Percentiles rank a stretch among this genome's conserved stretches.
Conservation (phyloP, 2,329 filamentous ascomycete species). For the Xylariales sp. region DNA sequence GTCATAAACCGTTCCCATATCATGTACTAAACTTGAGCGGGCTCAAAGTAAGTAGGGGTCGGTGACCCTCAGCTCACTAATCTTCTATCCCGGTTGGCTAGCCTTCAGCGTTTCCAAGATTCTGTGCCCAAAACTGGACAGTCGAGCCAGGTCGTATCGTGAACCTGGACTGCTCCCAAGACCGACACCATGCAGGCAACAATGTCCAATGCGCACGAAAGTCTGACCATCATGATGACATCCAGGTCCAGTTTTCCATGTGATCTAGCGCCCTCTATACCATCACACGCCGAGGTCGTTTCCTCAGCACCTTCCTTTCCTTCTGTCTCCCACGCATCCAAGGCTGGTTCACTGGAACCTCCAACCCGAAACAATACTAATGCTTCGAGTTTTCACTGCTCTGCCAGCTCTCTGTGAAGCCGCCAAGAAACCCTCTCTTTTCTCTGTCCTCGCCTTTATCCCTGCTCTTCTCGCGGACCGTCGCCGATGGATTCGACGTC, state of each 20-base stretch:
- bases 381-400: constrained; percentile 26
- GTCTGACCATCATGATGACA: no score
- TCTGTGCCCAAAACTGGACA: neutral
- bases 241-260: neutral
- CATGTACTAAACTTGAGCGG: neutral
- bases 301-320: constrained; percentile 9
- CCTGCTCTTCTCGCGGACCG: constrained; percentile 23
- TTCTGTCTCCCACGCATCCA: neutral
- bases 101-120: neutral
- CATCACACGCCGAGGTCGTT: constrained; percentile 1
- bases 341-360: neutral
- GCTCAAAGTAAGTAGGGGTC: neutral
- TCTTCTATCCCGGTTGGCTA: neutral
- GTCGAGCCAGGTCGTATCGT: no score
- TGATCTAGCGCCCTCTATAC: neutral
- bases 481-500: constrained; percentile 13
- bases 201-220: no score
- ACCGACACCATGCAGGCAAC: no score
- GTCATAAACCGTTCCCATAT: neutral
- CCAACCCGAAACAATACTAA: constrained; percentile 18
- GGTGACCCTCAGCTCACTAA: neutral
- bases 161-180: no score
- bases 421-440: constrained; percentile 20
- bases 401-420: constrained; percentile 26
- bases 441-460: constrained; percentile 26